phyloP scores from a whole-genome alignment of 192 early-diverging fungal genomes.

The Entomortierella lignicola region DNA sequence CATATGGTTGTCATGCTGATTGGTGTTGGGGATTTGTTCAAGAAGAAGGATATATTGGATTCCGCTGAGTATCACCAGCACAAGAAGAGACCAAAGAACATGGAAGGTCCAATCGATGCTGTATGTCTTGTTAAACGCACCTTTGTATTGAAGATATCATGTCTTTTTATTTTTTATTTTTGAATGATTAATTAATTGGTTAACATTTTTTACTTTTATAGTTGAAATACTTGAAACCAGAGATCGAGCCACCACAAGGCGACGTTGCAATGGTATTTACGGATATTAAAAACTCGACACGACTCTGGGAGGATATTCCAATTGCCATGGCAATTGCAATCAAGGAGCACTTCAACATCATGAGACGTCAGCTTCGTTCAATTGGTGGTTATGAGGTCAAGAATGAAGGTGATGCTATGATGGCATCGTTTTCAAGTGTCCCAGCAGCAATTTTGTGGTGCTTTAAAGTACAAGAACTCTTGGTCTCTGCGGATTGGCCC shows the following conservation, averaged over 20 bases:
- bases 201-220: neutral
- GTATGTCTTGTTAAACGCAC: slow-evolving; percentile 42
- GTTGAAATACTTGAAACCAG: slow-evolving; percentile 67
- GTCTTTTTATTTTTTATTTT: neutral
- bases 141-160: neutral
- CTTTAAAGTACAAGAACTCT: slow-evolving; percentile 83
- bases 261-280: slow-evolving; percentile 92
- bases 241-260: slow-evolving; percentile 86
- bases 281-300: slow-evolving; percentile 92
- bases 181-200: neutral
- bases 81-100: slow-evolving; percentile 57
- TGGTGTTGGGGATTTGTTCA: slow-evolving; percentile 84
- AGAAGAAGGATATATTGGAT: slow-evolving; percentile 49
- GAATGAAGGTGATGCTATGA: slow-evolving; percentile 94
- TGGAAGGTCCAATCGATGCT: slow-evolving; percentile 66
- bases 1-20: slow-evolving; percentile 92
- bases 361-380: slow-evolving; percentile 84
- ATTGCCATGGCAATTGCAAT: slow-evolving; percentile 87
- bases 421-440: slow-evolving; percentile 90
- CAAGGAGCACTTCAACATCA: slow-evolving; percentile 84
- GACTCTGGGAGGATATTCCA: slow-evolving; percentile 88
- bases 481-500: slow-evolving; percentile 89
- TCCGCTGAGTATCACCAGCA: slow-evolving; percentile 40
- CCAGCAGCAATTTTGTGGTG: slow-evolving; percentile 88
- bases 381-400: slow-evolving; percentile 96